Evolutionary conservation across 2,329 filamentous ascomycete genomes (phyloP).

Genomic region (Rhexocercosporidium sp.): DNA sequence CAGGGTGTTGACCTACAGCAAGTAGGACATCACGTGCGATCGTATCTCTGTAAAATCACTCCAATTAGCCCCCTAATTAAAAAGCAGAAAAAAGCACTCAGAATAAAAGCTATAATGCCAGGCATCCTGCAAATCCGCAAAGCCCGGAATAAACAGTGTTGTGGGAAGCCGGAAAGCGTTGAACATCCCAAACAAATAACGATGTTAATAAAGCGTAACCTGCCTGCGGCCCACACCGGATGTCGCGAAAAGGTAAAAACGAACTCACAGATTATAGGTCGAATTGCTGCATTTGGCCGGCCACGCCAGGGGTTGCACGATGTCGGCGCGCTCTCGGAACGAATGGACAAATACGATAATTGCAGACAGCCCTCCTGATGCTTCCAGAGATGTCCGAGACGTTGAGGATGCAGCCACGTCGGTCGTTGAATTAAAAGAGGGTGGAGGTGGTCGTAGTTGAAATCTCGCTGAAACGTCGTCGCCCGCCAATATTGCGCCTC

Average conservation of each 20-base stretch:
- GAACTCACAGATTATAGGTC: constrained; percentile 7
- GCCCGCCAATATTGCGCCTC: neutral
- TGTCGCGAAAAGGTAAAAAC: neutral
- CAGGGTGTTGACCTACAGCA: neutral
- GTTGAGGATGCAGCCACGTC: neutral
- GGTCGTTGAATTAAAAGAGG: neutral
- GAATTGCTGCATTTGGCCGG: constrained; percentile 3
- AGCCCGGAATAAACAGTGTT: too few species aligned
- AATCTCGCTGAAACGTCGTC: neutral
- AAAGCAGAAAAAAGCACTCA: neutral
- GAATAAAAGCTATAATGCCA: neutral
- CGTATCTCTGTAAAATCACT: constrained; percentile 6
- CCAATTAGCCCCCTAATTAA: neutral
- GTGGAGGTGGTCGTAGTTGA: neutral
- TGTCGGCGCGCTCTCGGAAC: neutral
- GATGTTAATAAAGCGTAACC: neutral
- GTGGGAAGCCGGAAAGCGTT: neutral
- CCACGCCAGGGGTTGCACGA: neutral
- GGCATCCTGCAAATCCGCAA: neutral
- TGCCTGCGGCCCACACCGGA: neutral
- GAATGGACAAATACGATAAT: constrained; percentile 3
- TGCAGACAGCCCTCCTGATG: neutral
- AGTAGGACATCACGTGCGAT: constrained; percentile 11
- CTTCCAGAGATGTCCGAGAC: neutral
- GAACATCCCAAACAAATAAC: neutral